These are phyloP conservation scores for Stagonosporopsis chrysanthemi DNA, from an alignment of 2,329 filamentous ascomycete genomes.

Conservation along the genomic window DNA sequence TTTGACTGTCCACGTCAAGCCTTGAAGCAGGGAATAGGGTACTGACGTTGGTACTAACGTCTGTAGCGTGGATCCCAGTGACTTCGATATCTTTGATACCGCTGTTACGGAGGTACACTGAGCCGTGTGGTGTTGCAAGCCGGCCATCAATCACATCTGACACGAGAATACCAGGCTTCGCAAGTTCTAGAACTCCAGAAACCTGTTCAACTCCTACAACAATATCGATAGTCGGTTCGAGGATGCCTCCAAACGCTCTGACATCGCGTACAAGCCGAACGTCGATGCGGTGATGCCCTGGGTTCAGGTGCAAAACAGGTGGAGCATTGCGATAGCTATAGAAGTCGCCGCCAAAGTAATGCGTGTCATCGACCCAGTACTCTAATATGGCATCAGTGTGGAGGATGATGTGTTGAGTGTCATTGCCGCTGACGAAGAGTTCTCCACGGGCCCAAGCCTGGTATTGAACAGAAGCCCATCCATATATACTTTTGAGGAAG, in stretches of 20 bases:
- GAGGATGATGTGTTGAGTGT: conserved; percentile 50
- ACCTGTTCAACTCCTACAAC: conserved; percentile 34
- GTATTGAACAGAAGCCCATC: conserved; percentile 66
- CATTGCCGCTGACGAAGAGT: conserved; percentile 50
- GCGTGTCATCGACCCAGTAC: conserved; percentile 59
- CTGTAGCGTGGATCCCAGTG: conserved; percentile 38
- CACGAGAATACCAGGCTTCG: conserved; percentile 51
- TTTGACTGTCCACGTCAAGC: conserved; percentile 17
- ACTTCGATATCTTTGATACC: conserved; percentile 46
- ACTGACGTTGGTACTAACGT: conserved; percentile 30
- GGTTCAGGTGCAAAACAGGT: conserved; percentile 57
- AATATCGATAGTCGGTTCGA: conserved; percentile 56
- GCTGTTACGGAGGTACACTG: conserved; percentile 59
- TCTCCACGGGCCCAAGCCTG: conserved; percentile 65
- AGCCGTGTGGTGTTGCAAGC: conserved; percentile 58
- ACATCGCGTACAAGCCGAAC: conserved; percentile 64
- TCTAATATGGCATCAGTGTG: conserved; percentile 60
- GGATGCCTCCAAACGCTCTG: conserved; percentile 62
- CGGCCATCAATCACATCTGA: conserved; percentile 60
- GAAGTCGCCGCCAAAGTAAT: conserved; percentile 65
- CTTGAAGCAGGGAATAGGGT: conserved; percentile 13
- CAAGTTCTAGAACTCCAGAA: conserved; percentile 42
- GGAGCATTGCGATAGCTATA: conserved; percentile 62
- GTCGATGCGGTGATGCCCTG: conserved; percentile 61
- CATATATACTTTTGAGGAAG: conserved; percentile 62